Conservation (phyloP, 495 filamentous ascomycete genomes). For the Talaromyces wortmannii region DNA sequence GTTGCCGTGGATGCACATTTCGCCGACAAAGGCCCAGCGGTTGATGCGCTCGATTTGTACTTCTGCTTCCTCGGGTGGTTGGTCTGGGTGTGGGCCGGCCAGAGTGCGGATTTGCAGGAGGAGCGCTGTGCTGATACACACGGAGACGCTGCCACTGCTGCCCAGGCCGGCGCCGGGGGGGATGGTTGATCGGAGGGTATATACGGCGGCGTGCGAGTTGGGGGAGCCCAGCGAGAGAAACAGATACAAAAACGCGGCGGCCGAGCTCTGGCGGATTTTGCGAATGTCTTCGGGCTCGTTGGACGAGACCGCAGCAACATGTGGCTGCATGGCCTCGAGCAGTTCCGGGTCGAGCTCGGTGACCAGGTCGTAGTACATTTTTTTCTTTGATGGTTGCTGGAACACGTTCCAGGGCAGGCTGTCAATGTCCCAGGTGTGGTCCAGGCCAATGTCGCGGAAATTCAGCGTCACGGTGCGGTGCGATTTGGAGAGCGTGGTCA, state of each 20-base stretch:
- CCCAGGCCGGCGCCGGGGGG: slow-evolving; percentile 78
- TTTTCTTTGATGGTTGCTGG: slow-evolving; percentile 63
- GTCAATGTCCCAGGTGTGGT: slow-evolving; percentile 79
- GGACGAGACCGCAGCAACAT: slow-evolving; percentile 54
- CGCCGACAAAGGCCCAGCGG: slow-evolving; percentile 81
- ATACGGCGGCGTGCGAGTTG: slow-evolving; percentile 61
- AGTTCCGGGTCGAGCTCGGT: slow-evolving; percentile 67
- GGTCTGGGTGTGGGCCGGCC: slow-evolving; percentile 74
- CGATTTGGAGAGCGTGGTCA: slow-evolving; percentile 71
- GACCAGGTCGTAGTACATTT: slow-evolving; percentile 73
- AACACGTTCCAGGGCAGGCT: slow-evolving; percentile 72
- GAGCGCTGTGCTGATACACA: slow-evolving; percentile 71
- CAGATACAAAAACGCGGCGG: slow-evolving; percentile 71
- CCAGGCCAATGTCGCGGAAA: slow-evolving; percentile 72
- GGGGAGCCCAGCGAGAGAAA: slow-evolving; percentile 69
- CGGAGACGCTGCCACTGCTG: slow-evolving; percentile 73
- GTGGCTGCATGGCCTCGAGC: slow-evolving; percentile 60
- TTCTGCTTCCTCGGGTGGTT: slow-evolving; percentile 61
- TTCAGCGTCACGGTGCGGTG: slow-evolving; percentile 64
- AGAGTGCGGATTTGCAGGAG: slow-evolving; percentile 71
- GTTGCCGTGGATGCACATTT: slow-evolving; percentile 86
- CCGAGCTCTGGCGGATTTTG: slow-evolving; percentile 70
- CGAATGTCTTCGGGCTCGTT: slow-evolving; percentile 47
- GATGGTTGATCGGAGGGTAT: slow-evolving; percentile 77
- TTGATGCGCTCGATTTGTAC: slow-evolving; percentile 79